phyloP scores from a whole-genome alignment of 208 protist genomes.

The Herpetomonas tarakana region DNA sequence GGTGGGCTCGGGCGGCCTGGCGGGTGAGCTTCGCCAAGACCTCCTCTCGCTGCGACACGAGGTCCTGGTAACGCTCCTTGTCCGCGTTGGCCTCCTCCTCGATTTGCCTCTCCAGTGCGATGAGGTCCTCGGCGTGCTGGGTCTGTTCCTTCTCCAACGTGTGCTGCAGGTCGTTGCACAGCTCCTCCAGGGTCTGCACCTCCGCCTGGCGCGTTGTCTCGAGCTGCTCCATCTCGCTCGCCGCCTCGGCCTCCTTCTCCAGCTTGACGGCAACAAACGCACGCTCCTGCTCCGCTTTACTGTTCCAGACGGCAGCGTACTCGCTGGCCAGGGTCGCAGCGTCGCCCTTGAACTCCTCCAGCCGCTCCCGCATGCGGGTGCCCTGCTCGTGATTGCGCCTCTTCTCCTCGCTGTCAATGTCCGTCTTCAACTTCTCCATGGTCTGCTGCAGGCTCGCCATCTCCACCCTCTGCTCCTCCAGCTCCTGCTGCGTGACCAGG shows the following conservation, averaged over 20 bases:
- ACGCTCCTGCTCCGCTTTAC: conserved; percentile 91
- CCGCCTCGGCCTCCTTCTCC: conserved; percentile 75
- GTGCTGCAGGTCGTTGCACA: conserved; percentile 56
- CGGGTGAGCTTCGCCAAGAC: conserved; percentile 53
- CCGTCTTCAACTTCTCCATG: conserved; percentile 89
- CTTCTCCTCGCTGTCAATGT: conserved; percentile 94
- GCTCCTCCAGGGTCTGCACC: conserved; percentile 83
- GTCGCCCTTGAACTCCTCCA: conserved; percentile 86
- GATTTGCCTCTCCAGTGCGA: conserved; percentile 30
- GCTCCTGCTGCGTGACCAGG: conserved; percentile 92
- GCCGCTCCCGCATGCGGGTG: conserved; percentile 89
- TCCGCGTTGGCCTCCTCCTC: conserved; percentile 41
- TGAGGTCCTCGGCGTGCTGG: conserved; percentile 29
- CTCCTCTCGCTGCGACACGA: conserved; percentile 59
- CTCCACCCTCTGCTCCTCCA: conserved; percentile 88
- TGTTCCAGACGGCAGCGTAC: conserved; percentile 74
- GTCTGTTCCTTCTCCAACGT: conserved; percentile 63
- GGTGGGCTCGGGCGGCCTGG: conserved; percentile 60
- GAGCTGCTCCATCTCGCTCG: conserved; percentile 54
- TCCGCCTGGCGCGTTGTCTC: conserved; percentile 86
- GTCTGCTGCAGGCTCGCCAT: conserved; percentile 84
- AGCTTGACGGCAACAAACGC: conserved; percentile 87
- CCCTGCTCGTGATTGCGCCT: conserved; percentile 90
- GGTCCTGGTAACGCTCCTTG: conserved; percentile 81
- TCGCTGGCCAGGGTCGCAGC: conserved; percentile 61